phyloP scores from a whole-genome alignment of 257 asterid genomes.

The Plantago major region DNA sequence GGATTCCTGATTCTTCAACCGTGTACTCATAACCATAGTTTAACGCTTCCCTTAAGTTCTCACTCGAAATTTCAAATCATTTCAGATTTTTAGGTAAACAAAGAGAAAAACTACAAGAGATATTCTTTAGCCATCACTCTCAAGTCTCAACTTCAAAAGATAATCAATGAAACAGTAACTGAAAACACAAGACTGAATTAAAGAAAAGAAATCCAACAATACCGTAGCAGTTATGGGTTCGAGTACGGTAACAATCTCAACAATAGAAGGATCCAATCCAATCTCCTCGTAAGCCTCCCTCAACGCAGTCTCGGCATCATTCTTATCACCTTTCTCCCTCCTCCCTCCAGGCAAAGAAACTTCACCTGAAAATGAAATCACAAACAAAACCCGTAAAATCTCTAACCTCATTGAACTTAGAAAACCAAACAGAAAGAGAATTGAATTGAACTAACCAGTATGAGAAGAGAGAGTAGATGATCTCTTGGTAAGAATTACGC shows the following conservation, averaged over 20 bases:
- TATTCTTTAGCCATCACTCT: no score
- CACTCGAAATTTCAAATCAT: no score
- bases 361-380: slow-evolving; percentile 70
- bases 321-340: slow-evolving; percentile 59
- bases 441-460: slow-evolving; percentile 39
- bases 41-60: no score
- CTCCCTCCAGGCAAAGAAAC: slow-evolving; percentile 87
- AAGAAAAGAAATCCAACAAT: background rate
- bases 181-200: background rate
- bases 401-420: background rate
- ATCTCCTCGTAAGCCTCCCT: slow-evolving; percentile 92
- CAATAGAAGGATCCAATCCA: slow-evolving; percentile 73
- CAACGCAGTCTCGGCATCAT: slow-evolving; percentile 56
- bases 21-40: no score
- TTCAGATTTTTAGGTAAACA: no score
- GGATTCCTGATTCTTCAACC: no score
- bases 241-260: slow-evolving; percentile 53
- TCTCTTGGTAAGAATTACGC: slow-evolving; percentile 74
- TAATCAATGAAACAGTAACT: background rate
- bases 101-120: no score
- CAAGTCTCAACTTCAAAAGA: no score
- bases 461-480: slow-evolving; percentile 60
- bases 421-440: background rate
- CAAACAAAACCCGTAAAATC: background rate
- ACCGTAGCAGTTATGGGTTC: slow-evolving; percentile 56